Base-by-base conservation (phyloP, 495 filamentous ascomycete genomes). In the Cenococcum geophilum region DNA sequence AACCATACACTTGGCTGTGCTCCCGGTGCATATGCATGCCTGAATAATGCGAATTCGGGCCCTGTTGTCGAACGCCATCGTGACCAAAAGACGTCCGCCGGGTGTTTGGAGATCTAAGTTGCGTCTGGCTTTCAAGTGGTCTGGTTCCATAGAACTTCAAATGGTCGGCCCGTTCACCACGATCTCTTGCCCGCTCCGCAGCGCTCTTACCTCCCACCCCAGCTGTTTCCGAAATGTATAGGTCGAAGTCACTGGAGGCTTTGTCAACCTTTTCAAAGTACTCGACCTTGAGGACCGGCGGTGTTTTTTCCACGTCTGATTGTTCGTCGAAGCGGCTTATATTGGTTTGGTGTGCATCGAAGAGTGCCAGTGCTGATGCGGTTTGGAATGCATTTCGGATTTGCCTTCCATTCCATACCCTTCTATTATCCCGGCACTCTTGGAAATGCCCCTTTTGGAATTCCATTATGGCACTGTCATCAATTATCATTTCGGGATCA, bases 361-460 rank as follows among this genome's bases (percentile, higher is more conserved):
- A 70, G 35, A 64, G 61, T 10, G 64, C 67, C 21, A 70, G 57
- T 0, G 67, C 61, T 4, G 61, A 43, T 6, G 65, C 67, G 1
- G 65, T 67, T 18, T 70, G 67, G 55, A 64, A 70, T 25, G 67
- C 67, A 40, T 70, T 70, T 11, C 55, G 27, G 37, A 70, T 70
- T 37, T 70, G 65, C 14, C 67, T 45, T 21, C 64, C 67, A 51
- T 70, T 70, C 67, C 67, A 70, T 6, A 23, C 16, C 20, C 49
- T 23, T 25, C 25, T 22, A 23, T 25, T 52, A 9, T 52, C 25
- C 9, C 49, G 23, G 25, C 49, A 52, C 8, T 52, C 49, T 32
- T 52, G 20, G 6, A 27, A 52, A 23, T 52, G 49, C 5, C 49
- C n/a, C 21, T 52, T 52, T 32, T 52, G 49, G 18, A 36, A 56